Evolutionary conservation across 2,329 filamentous ascomycete species (phyloP), one percentile per base, ranked within the genome.

Genomic region (Dactylellina parvicollis): DNA sequence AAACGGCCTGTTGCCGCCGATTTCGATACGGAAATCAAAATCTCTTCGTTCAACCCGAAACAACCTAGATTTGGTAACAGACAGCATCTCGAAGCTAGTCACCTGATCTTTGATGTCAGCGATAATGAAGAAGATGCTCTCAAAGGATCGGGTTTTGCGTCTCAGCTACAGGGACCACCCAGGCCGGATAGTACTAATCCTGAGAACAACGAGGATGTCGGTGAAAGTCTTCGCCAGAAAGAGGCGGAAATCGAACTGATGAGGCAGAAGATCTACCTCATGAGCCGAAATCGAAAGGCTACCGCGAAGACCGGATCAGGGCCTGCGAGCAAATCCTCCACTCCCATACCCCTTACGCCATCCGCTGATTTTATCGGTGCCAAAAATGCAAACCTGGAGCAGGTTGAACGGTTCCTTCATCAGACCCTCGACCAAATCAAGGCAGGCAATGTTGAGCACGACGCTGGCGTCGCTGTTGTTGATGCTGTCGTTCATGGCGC

Each of bases 91-190:
- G 82, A 85, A 56, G 84, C 89, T 22, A 84, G 88, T 54, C 85
- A 85, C 1, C 86, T 96, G 57, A 86, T 96, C 38, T 96, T 96
- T 76, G 87, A 96, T 75, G 89, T 96, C 38, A 96, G 92, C 78
- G 93, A 96, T 26, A 87, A 89, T 75, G 88, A 89, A 67, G 83
- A 79, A 26, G 86, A 84, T 22, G 84, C 83, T 4, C 84, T 86
- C 36, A 85, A 87, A 54, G 75, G 24, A 32, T 75, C 36, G 38
- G 76, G 44, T 77, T 75, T 16, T 76, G 77, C 40, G 8, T n/a
- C 61, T 16, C 61, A 67, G 18, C 81, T 9, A 10, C 12, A 1
- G 85, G 82, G 61, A 81, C 82, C 1, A 79, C 73, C 32, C 78
- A 78, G 67, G 85, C 82, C 36, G 82, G 81, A 46, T 80, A 80